These are phyloP conservation scores for Cucurbita pepo DNA, from an alignment of 306 rosid species.

Conservation along the genomic window DNA sequence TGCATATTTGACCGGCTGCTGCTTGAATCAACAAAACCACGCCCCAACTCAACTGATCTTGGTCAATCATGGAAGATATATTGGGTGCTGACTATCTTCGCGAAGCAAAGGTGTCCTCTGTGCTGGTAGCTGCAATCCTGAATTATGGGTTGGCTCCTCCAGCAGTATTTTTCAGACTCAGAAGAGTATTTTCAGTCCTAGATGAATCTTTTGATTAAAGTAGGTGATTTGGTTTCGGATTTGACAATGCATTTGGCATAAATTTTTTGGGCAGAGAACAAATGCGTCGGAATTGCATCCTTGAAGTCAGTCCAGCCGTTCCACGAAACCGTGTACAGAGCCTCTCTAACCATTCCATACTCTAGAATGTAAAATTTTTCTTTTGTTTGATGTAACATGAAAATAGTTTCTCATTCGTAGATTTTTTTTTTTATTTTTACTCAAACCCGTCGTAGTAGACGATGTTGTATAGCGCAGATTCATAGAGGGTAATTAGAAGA, in stretches of 20 bases:
- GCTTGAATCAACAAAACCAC: background rate
- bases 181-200: background rate
- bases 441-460: slow-evolving; percentile 29
- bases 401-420: slow-evolving; percentile 14
- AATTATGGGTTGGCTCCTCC: background rate
- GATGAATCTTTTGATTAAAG: background rate
- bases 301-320: slow-evolving; percentile 11
- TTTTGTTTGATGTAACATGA: slow-evolving; percentile 55
- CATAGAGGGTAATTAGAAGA: slow-evolving; percentile 37
- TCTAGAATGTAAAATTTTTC: slow-evolving; percentile 23
- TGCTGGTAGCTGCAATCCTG: slow-evolving; percentile 3
- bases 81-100: background rate
- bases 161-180: background rate
- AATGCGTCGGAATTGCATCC: slow-evolving; percentile 24
- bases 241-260: slow-evolving; percentile 14
- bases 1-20: background rate
- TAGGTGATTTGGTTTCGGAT: slow-evolving; percentile 6
- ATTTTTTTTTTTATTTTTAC: slow-evolving; percentile 5
- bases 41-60: background rate
- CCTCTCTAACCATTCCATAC: slow-evolving; percentile 37
- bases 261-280: slow-evolving; percentile 16
- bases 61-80: background rate
- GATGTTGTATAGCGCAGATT: slow-evolving; percentile 61
- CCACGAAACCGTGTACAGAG: slow-evolving; percentile 53
- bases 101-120: background rate